These are phyloP conservation scores for Leccinum laetum DNA, from an alignment of 1,284 basidiomycete species.

Conservation along the genomic window DNA sequence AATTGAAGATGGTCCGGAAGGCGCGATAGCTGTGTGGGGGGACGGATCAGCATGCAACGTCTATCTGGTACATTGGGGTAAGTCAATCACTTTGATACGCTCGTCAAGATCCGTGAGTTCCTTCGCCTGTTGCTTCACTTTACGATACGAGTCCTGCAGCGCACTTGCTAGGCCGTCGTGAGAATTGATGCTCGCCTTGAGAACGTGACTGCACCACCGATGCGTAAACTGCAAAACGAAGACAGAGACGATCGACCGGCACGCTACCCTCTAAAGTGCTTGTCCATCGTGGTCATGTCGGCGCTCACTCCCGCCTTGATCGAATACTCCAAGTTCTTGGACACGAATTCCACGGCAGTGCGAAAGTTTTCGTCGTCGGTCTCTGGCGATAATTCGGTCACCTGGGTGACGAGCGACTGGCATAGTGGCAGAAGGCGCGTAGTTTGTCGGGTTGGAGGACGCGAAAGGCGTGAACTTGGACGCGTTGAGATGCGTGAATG, in stretches of 20 bases:
- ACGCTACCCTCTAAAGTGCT: constrained; percentile 57
- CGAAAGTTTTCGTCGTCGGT: constrained; percentile 49
- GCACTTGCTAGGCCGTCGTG: constrained; percentile 60
- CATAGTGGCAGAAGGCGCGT: constrained; percentile 54
- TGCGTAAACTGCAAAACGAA: constrained; percentile 13
- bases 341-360: constrained; percentile 50
- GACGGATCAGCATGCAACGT: constrained; percentile 7
- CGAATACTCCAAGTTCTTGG: constrained; percentile 49
- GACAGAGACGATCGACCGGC: constrained; percentile 2
- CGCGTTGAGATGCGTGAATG: constrained; percentile 57
- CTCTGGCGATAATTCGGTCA: constrained; percentile 39
- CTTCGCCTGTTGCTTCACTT: constrained; percentile 49
- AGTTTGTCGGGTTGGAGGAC: constrained; percentile 45
- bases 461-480: constrained; percentile 45
- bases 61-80: neutral
- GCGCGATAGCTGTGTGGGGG: constrained; percentile 44
- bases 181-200: constrained; percentile 71
- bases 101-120: constrained; percentile 60
- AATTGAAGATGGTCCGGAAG: constrained; percentile 72
- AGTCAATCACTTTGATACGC: constrained; percentile 52
- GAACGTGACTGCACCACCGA: constrained; percentile 43
- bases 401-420: constrained; percentile 55
- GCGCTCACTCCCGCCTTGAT: constrained; percentile 54
- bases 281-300: constrained; percentile 56
- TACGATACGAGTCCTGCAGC: constrained; percentile 48